Conservation (phyloP, 306 rosid genomes). For the Trichosanthes truncata region DNA sequence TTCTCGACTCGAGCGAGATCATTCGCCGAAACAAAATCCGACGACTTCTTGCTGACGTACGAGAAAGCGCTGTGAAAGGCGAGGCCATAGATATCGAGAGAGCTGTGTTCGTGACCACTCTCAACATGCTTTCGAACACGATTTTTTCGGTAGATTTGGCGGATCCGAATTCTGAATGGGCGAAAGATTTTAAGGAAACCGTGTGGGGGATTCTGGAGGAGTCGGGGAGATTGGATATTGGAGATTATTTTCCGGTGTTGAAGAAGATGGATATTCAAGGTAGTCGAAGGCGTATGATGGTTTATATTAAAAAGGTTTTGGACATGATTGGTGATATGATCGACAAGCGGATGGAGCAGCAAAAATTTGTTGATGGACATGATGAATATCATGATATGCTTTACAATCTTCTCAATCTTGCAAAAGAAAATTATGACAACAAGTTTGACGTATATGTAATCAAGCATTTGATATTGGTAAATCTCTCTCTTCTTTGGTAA, state of each 20-base stretch:
- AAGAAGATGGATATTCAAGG: conserved; percentile 51
- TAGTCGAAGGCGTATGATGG: conserved; percentile 32
- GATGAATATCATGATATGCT: background rate
- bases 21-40: background rate
- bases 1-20: conserved; percentile 20
- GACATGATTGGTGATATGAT: conserved; percentile 34
- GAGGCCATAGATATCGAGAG: conserved; percentile 33
- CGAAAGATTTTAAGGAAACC: background rate
- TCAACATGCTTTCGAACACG: conserved; percentile 33
- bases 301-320: conserved; percentile 37
- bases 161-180: background rate
- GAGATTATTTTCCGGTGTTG: conserved; percentile 43
- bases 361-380: no score
- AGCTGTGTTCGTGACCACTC: conserved; percentile 26
- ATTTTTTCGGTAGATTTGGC: conserved; percentile 31
- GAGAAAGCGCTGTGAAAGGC: background rate
- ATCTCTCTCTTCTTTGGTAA: background rate
- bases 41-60: background rate
- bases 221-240: conserved; percentile 32
- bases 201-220: conserved; percentile 42
- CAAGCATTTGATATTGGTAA: background rate
- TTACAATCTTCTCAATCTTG: background rate
- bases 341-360: conserved; percentile 18
- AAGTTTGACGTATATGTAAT: background rate
- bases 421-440: background rate